These are phyloP conservation scores for Fusarium acutatum DNA, from an alignment of 2,329 filamentous ascomycete species.

Conservation along the genomic window DNA sequence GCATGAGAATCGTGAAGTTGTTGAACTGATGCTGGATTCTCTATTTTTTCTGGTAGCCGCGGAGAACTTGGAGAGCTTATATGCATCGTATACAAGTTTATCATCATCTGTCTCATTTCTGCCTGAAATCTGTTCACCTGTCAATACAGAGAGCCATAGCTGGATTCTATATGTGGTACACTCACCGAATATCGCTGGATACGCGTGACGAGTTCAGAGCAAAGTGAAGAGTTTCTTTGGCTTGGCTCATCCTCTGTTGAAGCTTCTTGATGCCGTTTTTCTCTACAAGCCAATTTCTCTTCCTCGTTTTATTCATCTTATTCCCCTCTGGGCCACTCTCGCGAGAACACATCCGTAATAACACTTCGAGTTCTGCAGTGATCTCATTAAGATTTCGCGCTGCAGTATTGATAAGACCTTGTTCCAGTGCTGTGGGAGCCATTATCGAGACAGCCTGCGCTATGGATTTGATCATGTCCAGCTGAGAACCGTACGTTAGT, in stretches of 20 bases:
- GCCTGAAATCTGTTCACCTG: background rate
- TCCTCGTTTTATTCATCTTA: background rate
- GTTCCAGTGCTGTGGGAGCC: background rate
- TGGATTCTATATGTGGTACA: too few relatives aligned
- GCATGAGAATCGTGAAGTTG: too few relatives aligned
- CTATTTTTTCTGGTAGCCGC: background rate
- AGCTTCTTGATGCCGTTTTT: conserved; percentile 11
- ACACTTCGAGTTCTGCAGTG: background rate
- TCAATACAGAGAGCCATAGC: background rate
- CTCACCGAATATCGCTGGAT: background rate
- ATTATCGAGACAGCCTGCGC: background rate
- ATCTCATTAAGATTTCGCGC: background rate
- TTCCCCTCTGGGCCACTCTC: background rate
- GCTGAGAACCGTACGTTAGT: background rate
- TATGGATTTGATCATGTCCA: conserved; percentile 1
- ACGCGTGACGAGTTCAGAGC: background rate
- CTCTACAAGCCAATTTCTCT: conserved; percentile 13
- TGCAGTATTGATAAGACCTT: background rate
- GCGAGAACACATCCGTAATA: background rate
- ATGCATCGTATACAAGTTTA: background rate
- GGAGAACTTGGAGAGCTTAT: background rate
- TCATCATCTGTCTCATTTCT: background rate
- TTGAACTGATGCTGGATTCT: background rate
- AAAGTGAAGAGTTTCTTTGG: conserved; percentile 1
- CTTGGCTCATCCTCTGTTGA: background rate